Percentiles rank a stretch among this genome's conserved stretches.
Conservation (phyloP, 2,329 filamentous ascomycete genomes). For the Beauveria sp. region DNA sequence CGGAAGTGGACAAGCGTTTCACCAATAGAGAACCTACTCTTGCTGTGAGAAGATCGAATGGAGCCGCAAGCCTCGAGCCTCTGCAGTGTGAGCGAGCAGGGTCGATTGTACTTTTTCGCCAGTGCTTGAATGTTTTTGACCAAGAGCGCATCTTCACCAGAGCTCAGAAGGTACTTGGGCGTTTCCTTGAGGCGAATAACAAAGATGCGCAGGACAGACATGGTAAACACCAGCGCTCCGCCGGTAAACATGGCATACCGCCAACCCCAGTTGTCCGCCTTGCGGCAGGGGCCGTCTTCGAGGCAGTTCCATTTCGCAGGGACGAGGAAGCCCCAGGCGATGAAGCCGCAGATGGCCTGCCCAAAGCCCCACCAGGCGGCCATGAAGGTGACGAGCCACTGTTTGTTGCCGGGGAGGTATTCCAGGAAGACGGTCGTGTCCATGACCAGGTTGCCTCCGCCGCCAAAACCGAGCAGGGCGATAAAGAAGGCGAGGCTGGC, state of each 20-base stretch:
- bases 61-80: constrained; percentile 38
- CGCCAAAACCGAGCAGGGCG: constrained; percentile 54
- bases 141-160: constrained; percentile 39
- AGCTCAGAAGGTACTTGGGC: constrained; percentile 39
- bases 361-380: constrained; percentile 45
- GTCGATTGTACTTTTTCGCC: constrained; percentile 36
- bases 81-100: constrained; percentile 35
- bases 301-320: constrained; percentile 39
- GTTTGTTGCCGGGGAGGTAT: constrained; percentile 38
- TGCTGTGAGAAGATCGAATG: constrained; percentile 28
- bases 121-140: constrained; percentile 40
- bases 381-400: constrained; percentile 39
- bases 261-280: constrained; percentile 41
- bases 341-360: constrained; percentile 37
- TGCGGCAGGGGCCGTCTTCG: constrained; percentile 35
- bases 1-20: constrained; percentile 45
- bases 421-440: constrained; percentile 46
- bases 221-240: constrained; percentile 34
- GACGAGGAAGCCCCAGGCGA: constrained; percentile 39
- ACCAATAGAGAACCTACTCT: constrained; percentile 22
- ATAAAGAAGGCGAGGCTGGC: constrained; percentile 56
- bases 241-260: constrained; percentile 39
- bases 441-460: constrained; percentile 42
- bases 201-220: constrained; percentile 38
- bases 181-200: constrained; percentile 39